Percentiles rank a stretch among this genome's conserved stretches.
phyloP scores from a whole-genome alignment of 1,139 yeast genomes.

The Hemisphaericaspora xylanilytica region DNA sequence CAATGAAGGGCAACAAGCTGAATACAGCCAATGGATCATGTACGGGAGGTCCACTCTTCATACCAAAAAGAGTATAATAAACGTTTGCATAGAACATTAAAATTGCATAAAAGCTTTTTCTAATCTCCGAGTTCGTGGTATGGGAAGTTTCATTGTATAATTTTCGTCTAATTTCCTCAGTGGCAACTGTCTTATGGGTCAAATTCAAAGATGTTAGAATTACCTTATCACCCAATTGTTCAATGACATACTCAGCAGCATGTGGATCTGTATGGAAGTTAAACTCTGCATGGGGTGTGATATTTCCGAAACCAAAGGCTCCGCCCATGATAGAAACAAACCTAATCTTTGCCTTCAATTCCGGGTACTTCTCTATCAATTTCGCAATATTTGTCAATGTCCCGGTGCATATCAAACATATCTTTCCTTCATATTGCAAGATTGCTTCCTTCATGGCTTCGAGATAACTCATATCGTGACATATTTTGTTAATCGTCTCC shows the following conservation, averaged over 20 bases:
- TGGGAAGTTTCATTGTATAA: constrained; percentile 20
- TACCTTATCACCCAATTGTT: constrained; percentile 44
- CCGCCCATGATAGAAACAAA: constrained; percentile 77
- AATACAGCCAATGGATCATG: constrained; percentile 80
- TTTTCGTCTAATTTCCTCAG: constrained; percentile 36
- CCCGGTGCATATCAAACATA: constrained; percentile 68
- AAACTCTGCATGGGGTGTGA: constrained; percentile 68
- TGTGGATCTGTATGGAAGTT: constrained; percentile 74
- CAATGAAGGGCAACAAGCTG: constrained; percentile 48
- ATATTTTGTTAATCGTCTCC: constrained; percentile 29
- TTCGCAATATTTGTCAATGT: constrained; percentile 68
- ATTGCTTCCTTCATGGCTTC: constrained; percentile 59
- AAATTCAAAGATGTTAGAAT: constrained; percentile 65
- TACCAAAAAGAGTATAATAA: constrained; percentile 45
- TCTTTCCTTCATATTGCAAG: constrained; percentile 35
- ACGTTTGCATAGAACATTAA: constrained; percentile 53
- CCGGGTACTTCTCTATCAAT: constrained; percentile 53
- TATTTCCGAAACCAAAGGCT: constrained; percentile 48
- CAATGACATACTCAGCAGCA: constrained; percentile 62
- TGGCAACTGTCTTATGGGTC: constrained; percentile 69
- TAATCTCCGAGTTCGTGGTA: constrained; percentile 31
- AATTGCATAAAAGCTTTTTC: constrained; percentile 57
- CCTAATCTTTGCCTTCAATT: constrained; percentile 43
- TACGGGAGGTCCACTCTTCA: constrained; percentile 65
- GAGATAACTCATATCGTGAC: constrained; percentile 43